Conservation (phyloP, 1,284 basidiomycete species). For the Bjerkandera adusta region DNA sequence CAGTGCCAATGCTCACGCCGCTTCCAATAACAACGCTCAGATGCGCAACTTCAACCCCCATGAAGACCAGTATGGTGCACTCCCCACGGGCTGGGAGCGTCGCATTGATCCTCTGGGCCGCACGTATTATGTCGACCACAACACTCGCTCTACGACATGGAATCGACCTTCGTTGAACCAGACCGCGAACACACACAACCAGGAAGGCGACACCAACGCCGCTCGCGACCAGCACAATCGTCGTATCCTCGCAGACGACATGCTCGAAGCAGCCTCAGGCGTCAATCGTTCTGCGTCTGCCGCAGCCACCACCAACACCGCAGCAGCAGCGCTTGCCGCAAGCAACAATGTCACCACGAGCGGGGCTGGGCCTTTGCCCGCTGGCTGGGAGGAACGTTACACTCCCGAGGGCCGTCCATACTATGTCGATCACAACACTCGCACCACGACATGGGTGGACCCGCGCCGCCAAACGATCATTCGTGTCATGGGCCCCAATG, state of each 20-base stretch:
- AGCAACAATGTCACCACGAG: conserved; percentile 34
- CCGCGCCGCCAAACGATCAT: conserved; percentile 84
- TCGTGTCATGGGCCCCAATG: conserved; percentile 75
- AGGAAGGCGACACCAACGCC: conserved; percentile 50
- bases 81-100: conserved; percentile 93
- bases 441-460: conserved; percentile 98
- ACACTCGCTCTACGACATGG: conserved; percentile 94
- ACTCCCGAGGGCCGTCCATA: conserved; percentile 98
- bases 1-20: conserved; percentile 35
- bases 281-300: conserved; percentile 30
- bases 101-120: conserved; percentile 86
- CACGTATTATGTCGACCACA: conserved; percentile 92
- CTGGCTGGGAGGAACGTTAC: conserved; percentile 98
- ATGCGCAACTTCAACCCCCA: conserved; percentile 62
- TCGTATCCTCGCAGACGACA: conserved; percentile 60
- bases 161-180: conserved; percentile 56
- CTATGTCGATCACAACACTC: conserved; percentile 95
- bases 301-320: conserved; percentile 29
- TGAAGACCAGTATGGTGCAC: conserved; percentile 68
- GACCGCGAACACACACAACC: conserved; percentile 41
- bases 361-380: conserved; percentile 79
- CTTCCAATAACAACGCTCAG: conserved; percentile 35
- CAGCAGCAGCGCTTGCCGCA: conserved; percentile 33
- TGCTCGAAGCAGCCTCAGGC: conserved; percentile 44
- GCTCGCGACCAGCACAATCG: conserved; percentile 54